Base-by-base conservation (phyloP, 2,329 filamentous ascomycete species). In the Neofusicoccum cordaticola region DNA sequence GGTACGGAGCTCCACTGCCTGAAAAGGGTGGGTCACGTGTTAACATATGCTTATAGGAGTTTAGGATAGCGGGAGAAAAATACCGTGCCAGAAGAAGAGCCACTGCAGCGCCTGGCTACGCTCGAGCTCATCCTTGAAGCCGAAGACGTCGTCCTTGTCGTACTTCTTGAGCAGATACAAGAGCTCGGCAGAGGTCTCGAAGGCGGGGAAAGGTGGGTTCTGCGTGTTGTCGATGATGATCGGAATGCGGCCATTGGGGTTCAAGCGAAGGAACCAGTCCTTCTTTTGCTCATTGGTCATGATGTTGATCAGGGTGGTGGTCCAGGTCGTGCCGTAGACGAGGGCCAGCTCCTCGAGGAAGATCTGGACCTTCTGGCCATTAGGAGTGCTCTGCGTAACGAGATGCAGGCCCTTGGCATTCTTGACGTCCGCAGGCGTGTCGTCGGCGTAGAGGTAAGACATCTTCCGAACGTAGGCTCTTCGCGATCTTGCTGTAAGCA, bases 211-310 rank as follows among this genome's bases (percentile, higher is more conserved):
- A 56, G 64, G 22, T 44, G 64, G 42, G 45, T 53, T 34, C 45
- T 63, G 64, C 1, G 65, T 65, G n/a, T 53, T 51, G 50, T 58
- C 37, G 47, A 62, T 34, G 15, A 65, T 31, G 41, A 48, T 35
- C 2, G 66, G 67, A 15, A 62, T 62, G 19, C 52, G 47, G 13
- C 47, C 48, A 57, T 62, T 66, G 62, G 44, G 67, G 63, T 84
- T 78, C 11, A 84, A 72, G 12, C 76, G 72, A 4, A 84, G 74
- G 68, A 83, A 84, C 81, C 81, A 85, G 53, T 85, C 83, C 64
- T 84, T 82, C 76, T 85, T 85, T 69, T 85, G 83, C 67, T 81
- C 82, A 68, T 84, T 84, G 66, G 81, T 84, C 57, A 71, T 74
- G 69, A 84, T 82, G 70, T 84, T 75, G 68, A 48, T 65, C 17